Evolutionary conservation across 495 filamentous ascomycete genomes (phyloP), one percentile per base, ranked within the genome.

Genomic region (Patellaria atrata): DNA sequence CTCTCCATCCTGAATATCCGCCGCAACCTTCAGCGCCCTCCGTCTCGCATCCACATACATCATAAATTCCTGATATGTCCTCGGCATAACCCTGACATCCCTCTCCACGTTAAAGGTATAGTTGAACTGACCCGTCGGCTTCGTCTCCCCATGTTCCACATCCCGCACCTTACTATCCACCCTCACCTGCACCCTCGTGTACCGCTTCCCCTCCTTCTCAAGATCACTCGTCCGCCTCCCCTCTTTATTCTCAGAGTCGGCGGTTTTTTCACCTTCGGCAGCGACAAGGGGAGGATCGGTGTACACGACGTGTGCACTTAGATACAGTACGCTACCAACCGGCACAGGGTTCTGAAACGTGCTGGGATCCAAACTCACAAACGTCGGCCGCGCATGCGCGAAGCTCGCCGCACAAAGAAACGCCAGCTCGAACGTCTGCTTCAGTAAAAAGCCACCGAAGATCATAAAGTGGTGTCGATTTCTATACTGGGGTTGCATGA

Each of bases 391-490:
- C 0, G 68, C 61, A 51, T 84, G 80, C 0, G 81, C 69, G 43
- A 81, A 80, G 3, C 76, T 72, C 0, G 82, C 79, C n/a, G 75
- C 79, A 51, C 79, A 83, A 55, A 77, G 82, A 59, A 91, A 91
- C n/a, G 82, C 80, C 1, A 91, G 65, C 56, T 91, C 82, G 48
- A 86, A 86, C 3, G 78, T 78, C 41, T 77, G 71, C 51, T 83
- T 83, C 0, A 91, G 64, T 1, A 87, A 70, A 54, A 82, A 86
- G 13, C 82, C 82, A 15, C 82, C 82, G 48, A 87, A 91, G 32
- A 91, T 84, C 81, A 84, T 85, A 61, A 84, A 85, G 46, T 81
- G 77, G 59, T 87, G 80, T 2, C 80, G 64, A 55, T 87, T 87
- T 22, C 82, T 74, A 50, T 82, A 73, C 54, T 87, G 82, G 3